Evolutionary conservation across 2,329 filamentous ascomycete genomes (phyloP).

Genomic region (Coniochaeta sp.): DNA sequence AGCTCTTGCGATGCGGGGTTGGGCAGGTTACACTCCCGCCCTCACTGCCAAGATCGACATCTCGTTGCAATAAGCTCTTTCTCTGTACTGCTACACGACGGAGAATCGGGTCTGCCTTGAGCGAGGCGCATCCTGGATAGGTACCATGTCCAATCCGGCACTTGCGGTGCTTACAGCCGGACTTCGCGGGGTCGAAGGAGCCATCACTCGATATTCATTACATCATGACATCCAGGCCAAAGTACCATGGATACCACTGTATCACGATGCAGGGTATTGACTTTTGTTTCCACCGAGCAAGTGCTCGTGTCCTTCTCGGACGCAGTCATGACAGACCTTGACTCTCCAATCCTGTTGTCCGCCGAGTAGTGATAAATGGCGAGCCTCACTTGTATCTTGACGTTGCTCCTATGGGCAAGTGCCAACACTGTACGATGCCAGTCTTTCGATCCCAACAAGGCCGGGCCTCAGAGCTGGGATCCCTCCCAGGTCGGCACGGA

Average conservation of each 20-base stretch:
- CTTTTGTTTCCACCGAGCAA: neutral
- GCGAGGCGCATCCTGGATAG: neutral
- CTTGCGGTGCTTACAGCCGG: neutral
- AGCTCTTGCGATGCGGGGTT: neutral
- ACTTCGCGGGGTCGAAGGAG: neutral
- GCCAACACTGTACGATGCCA: conserved; percentile 8
- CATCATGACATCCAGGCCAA: neutral
- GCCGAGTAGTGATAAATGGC: neutral
- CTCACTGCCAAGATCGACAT: neutral
- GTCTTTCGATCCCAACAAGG: conserved; percentile 21
- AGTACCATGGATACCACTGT: neutral
- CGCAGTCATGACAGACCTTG: neutral
- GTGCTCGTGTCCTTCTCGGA: neutral
- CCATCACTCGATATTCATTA: neutral
- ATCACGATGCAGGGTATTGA: neutral
- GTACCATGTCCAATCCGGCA: neutral
- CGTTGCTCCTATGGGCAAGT: neutral
- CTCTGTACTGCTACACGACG: neutral
- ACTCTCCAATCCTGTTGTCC: neutral
- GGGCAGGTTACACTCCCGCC: neutral
- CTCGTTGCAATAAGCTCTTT: neutral
- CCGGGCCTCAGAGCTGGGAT: conserved; percentile 20
- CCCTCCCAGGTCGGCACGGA: conserved; percentile 23
- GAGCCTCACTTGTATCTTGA: neutral
- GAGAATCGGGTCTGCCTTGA: neutral